Evolutionary conservation across 306 rosid genomes (phyloP).

Genomic region (Lathyrus oleraceus): DNA sequence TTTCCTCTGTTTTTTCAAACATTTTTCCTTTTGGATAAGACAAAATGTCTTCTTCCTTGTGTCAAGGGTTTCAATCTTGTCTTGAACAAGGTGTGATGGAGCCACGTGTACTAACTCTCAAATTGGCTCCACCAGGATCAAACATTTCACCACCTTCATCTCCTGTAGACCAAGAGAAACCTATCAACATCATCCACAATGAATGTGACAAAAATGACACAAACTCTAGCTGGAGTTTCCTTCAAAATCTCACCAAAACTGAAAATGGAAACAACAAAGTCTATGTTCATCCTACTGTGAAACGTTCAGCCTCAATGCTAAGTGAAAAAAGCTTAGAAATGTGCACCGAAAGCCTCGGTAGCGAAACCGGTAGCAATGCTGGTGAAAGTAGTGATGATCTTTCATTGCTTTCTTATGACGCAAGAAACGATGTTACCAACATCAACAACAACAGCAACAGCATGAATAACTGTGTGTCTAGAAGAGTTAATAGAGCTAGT

Average conservation of each 20-base stretch:
- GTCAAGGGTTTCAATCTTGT: slow-evolving; percentile 59
- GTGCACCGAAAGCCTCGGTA: slow-evolving; percentile 88
- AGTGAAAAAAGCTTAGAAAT: slow-evolving; percentile 69
- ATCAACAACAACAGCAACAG: not conserved
- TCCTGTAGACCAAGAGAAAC: slow-evolving; percentile 10
- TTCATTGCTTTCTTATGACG: slow-evolving; percentile 12
- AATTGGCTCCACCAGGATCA: slow-evolving; percentile 48
- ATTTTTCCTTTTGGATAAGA: slow-evolving; percentile 4
- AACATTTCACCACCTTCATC: not conserved
- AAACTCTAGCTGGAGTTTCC: slow-evolving; percentile 50
- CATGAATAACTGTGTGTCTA: not conserved
- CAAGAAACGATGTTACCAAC: not conserved
- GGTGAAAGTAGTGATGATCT: slow-evolving; percentile 39
- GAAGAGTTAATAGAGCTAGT: slow-evolving; percentile 26
- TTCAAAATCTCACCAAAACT: slow-evolving; percentile 46
- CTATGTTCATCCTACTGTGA: slow-evolving; percentile 64
- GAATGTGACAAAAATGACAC: slow-evolving; percentile 25
- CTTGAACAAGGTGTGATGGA: slow-evolving; percentile 47
- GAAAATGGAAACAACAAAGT: slow-evolving; percentile 30
- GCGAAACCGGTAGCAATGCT: slow-evolving; percentile 72
- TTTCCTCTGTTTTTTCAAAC: slow-evolving; percentile 36
- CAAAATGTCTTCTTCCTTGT: slow-evolving; percentile 53
- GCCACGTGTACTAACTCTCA: slow-evolving; percentile 51
- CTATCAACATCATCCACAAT: not conserved
- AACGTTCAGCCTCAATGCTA: slow-evolving; percentile 55